Percentiles rank a stretch among this genome's conserved stretches.
Evolutionary conservation across 495 filamentous ascomycete genomes (phyloP).

Genomic region (Elasticomyces elasticus): DNA sequence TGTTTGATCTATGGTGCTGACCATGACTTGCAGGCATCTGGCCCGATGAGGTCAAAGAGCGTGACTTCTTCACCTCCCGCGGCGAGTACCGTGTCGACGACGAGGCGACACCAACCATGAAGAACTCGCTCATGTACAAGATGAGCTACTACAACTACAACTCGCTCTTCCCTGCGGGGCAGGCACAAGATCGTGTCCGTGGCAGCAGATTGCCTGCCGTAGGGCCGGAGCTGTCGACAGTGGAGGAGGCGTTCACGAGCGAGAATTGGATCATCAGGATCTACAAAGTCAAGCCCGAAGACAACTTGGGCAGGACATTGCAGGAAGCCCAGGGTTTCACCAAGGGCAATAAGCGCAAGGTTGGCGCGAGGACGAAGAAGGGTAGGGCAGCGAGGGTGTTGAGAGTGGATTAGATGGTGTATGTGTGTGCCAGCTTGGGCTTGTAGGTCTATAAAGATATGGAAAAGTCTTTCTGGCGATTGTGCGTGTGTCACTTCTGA

Average conservation of each 20-base stretch:
- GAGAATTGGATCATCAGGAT: constrained; percentile 99
- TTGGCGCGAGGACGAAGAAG: constrained; percentile 60
- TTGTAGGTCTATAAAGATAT: no score
- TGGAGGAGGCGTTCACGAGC: constrained; percentile 96
- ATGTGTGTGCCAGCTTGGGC: no score
- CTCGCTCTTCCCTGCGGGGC: constrained; percentile 80
- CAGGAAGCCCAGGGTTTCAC: constrained; percentile 77
- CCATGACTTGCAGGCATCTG: constrained; percentile 83
- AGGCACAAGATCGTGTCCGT: constrained; percentile 86
- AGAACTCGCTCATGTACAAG: constrained; percentile 99
- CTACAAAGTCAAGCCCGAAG: constrained; percentile 98
- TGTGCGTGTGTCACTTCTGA: no score
- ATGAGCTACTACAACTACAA: constrained; percentile 99
- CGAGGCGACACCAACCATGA: constrained; percentile 93
- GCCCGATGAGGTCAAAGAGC: constrained; percentile 97
- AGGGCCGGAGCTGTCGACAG: constrained; percentile 72
- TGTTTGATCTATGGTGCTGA: background rate
- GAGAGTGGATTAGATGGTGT: constrained; percentile 60
- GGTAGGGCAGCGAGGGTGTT: constrained; percentile 70
- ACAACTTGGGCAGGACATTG: constrained; percentile 91
- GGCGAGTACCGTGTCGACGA: constrained; percentile 95
- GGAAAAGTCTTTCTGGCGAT: no score
- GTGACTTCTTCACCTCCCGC: constrained; percentile 87
- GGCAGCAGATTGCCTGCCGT: constrained; percentile 69
- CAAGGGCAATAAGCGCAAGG: constrained; percentile 89